Percentiles rank a stretch among this genome's conserved stretches.
These are phyloP conservation scores for Darksidea phi DNA, from an alignment of 495 filamentous ascomycete genomes.

Conservation along the genomic window DNA sequence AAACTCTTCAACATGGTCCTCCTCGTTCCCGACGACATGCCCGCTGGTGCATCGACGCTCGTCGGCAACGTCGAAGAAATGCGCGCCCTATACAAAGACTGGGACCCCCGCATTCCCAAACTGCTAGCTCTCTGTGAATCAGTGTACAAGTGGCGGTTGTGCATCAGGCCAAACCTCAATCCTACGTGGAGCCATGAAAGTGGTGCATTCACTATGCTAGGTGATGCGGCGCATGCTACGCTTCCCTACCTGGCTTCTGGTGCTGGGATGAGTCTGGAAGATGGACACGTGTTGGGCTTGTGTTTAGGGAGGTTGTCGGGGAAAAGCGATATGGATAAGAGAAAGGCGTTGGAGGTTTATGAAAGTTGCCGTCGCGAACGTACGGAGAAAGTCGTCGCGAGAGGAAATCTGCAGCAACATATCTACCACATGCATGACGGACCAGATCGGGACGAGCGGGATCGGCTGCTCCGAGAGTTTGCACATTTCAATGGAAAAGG, in stretches of 20 bases:
- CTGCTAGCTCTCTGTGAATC: slow-evolving; percentile 30
- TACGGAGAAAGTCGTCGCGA: slow-evolving; percentile 53
- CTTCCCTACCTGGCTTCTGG: slow-evolving; percentile 33
- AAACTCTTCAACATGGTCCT: slow-evolving; percentile 68
- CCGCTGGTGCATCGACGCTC: slow-evolving; percentile 53
- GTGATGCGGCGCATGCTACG: slow-evolving; percentile 37
- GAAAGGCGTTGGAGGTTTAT: slow-evolving; percentile 49
- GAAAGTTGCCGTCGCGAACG: slow-evolving; percentile 52
- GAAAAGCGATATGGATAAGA: slow-evolving; percentile 39
- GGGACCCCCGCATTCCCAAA: slow-evolving; percentile 47
- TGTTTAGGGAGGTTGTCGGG: slow-evolving; percentile 47
- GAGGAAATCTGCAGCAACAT: slow-evolving; percentile 52
- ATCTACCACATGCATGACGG: slow-evolving; percentile 58
- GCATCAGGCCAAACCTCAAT: slow-evolving; percentile 29
- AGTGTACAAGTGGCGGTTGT: slow-evolving; percentile 36
- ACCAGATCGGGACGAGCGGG: slow-evolving; percentile 51
- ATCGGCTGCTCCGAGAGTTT: slow-evolving; percentile 33
- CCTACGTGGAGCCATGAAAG: slow-evolving; percentile 28
- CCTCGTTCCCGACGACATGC: slow-evolving; percentile 68
- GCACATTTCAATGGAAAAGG: slow-evolving; percentile 14
- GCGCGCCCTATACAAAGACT: slow-evolving; percentile 58
- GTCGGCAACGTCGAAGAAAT: slow-evolving; percentile 67
- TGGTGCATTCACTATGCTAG: slow-evolving; percentile 33
- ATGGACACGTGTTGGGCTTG: slow-evolving; percentile 29
- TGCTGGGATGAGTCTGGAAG: slow-evolving; percentile 33